Evolutionary conservation across 1,284 basidiomycete species (phyloP), one percentile per base, ranked within the genome.

Genomic region (Cryptococcus wingfieldii): DNA sequence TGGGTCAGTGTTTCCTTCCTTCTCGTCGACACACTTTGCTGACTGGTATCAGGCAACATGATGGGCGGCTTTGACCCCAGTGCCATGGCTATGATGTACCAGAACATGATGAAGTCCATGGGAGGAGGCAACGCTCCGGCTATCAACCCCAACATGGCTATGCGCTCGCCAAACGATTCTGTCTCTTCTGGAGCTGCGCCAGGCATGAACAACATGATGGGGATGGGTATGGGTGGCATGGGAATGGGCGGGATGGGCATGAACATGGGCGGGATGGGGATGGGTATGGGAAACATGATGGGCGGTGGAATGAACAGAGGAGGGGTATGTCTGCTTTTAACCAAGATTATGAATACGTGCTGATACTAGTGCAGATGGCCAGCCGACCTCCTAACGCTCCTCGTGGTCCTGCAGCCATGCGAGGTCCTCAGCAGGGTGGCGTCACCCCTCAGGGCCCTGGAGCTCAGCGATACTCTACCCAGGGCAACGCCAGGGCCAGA

Each of bases 391-490:
- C 76, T 6, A 76, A 73, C 56, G 76, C 76, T 3, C 75, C 76
- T 41, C 66, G 77, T 18, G 78, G 77, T 37, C 77, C 78, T 5
- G 77, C 78, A 5, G 77, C 78, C 16, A 79, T 79, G 78, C 69
- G 77, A 38, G 55, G 52, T 18, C 61, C 47, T 37, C 48, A 58
- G 9, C 64, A 62, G n/a, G 28, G 25, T 75, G 65, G 66, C 50
- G 71, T 67, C 66, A 67, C 18, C 42, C 55, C 37, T 23, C 42
- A 38, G 34, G 82, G 50, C 78, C 61, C 86, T 38, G 88, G 88
- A 0, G 89, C 89, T 1, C 87, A 90, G 73, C 80, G 89, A 48
- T 75, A 77, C 55, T 74, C 72, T 19, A 77, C 74, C 8, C 74
- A 75, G 54, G 75, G 75, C 9, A 57, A 56, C 13, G 69, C 73